A percentile compares a stretch with the other conserved stretches of the same genome.
Evolutionary conservation across 495 filamentous ascomycete genomes (phyloP).

Genomic region (Penicillium herquei): DNA sequence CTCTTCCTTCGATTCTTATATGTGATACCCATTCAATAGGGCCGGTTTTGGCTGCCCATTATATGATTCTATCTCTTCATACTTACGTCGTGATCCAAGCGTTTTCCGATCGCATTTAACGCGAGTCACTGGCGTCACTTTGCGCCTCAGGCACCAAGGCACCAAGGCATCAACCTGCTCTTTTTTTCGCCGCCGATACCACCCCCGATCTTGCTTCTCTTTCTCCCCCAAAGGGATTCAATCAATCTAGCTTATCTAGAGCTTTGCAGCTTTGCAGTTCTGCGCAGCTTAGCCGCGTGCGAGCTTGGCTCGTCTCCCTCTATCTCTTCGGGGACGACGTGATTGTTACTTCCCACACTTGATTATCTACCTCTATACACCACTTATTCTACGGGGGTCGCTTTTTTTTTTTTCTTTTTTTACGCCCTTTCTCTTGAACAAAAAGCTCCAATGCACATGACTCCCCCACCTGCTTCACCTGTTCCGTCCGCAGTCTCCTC

Average conservation of each 20-base stretch:
- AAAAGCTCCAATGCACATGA: constrained; percentile 43
- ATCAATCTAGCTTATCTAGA: not conserved
- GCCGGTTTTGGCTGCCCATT: not conserved
- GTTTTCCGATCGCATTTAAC: constrained; percentile 11
- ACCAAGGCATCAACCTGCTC: constrained; percentile 17
- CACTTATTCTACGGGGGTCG: not conserved
- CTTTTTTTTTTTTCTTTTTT: not conserved
- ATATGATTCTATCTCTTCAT: not conserved
- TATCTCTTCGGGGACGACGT: constrained; percentile 16
- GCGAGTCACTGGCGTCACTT: constrained; percentile 35
- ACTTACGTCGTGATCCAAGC: not conserved
- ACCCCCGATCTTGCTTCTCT: constrained; percentile 8
- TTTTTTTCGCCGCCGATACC: constrained; percentile 25
- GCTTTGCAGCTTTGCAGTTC: constrained; percentile 2
- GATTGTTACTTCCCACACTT: not conserved
- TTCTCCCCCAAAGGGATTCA: not conserved
- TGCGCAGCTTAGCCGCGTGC: constrained; percentile 19
- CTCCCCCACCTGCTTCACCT: constrained; percentile 45
- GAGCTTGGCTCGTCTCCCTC: constrained; percentile 22
- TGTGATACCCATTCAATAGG: constrained; percentile 1
- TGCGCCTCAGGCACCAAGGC: constrained; percentile 35
- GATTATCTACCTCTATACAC: not conserved
- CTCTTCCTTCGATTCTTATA: not conserved
- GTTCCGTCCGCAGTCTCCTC: constrained; percentile 47
- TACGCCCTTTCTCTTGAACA: not conserved